Evolutionary conservation across 495 filamentous ascomycete species (phyloP), one percentile per base, ranked within the genome.

Genomic region (Saxophila tyrrhenica): DNA sequence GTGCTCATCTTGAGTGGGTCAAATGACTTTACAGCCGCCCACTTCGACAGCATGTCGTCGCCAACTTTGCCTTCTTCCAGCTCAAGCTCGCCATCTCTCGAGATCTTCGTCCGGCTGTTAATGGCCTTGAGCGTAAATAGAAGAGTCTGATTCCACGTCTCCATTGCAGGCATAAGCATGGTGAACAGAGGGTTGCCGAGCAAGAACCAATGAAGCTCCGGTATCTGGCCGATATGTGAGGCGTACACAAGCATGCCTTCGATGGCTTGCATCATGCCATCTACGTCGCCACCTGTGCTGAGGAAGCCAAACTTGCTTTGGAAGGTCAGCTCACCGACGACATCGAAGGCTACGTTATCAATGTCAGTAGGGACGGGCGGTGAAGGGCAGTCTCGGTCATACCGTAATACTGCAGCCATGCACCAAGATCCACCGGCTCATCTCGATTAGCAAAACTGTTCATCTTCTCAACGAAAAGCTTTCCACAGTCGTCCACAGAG

Each of bases 341-440:
- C 73, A 45, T 67, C 70, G 44, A 77, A 75, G n/a, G 53, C 52
- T 25, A 43, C 19, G 19, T 20, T 16, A 17, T 8, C 13, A 46
- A 11, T 20, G 19, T 10, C 42, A 11, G 42, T 8, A 46, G 10
- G 10, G 20, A 11, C 15, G 9, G 19, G 20, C 8, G 19, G 9
- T 8, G 7, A 20, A 8, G 20, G 42, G 9, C 7, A 8, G 8
- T 21, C 9, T 17, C 22, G 8, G 35, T 5, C 25, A 10, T 22
- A 52, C 50, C 51, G 48, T 69, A 75, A 58, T 69, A 77, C 43
- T 67, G 73, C 25, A 76, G 60, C 75, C 74, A 78, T 29, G 59
- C 41, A 11, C 69, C 65, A 0, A 76, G 60, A 25, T 76, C 68
- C 9, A 74, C 59, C 2, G 66, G 52, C 11, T 66, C 23, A 0